phyloP scores from a whole-genome alignment of 2,329 filamentous ascomycete species.

The Sclerotinia nivalis region DNA sequence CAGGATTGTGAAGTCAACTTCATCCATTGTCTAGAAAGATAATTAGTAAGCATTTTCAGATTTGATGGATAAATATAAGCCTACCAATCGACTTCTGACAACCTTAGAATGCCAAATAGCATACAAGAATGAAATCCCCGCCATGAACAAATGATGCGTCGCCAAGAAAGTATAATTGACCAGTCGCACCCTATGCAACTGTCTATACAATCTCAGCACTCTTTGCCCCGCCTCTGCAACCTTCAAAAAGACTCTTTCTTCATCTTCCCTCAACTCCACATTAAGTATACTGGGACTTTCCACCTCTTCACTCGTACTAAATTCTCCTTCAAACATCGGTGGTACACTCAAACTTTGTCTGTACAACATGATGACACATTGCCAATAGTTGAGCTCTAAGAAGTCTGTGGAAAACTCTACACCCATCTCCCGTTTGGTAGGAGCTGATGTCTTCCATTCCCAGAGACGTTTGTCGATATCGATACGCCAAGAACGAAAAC shows the following conservation, averaged over 20 bases:
- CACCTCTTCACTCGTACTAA: conserved; percentile 64
- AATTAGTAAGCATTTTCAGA: conserved; percentile 19
- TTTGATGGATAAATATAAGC: conserved; percentile 42
- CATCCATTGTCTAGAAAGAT: conserved; percentile 70
- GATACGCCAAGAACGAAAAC: conserved; percentile 83
- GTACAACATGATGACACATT: conserved; percentile 94
- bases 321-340: conserved; percentile 78
- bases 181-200: conserved; percentile 81
- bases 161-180: conserved; percentile 97
- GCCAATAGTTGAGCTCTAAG: conserved; percentile 95
- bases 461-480: conserved; percentile 82
- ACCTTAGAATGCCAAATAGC: conserved; percentile 95
- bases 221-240: conserved; percentile 94
- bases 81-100: conserved; percentile 81
- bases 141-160: conserved; percentile 96
- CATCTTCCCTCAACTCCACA: conserved; percentile 72
- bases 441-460: conserved; percentile 84
- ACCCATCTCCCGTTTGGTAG: conserved; percentile 74
- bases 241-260: conserved; percentile 90
- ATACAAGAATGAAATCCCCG: conserved; percentile 92
- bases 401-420: conserved; percentile 90
- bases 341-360: conserved; percentile 87
- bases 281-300: conserved; percentile 63
- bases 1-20: conserved; percentile 95
- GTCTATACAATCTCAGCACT: conserved; percentile 85